Percentiles rank a stretch among this genome's conserved stretches.
Conservation (phyloP, 2,329 filamentous ascomycete genomes). For the Xylaria digitata region DNA sequence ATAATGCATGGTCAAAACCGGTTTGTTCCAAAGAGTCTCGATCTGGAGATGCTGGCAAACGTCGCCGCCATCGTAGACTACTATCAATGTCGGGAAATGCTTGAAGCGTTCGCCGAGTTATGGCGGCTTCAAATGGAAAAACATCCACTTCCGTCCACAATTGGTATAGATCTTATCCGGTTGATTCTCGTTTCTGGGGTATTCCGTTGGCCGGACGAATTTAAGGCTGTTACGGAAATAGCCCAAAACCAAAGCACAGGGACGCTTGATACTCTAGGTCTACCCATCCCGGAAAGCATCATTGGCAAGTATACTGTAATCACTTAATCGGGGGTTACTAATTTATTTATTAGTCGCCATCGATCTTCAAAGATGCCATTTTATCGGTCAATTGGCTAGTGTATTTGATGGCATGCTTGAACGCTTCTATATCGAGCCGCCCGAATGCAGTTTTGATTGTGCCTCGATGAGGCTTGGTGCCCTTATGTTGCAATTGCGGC, state of each 20-base stretch:
- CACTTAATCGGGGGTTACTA: neutral
- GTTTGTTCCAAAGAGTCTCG: neutral
- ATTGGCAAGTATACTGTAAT: neutral
- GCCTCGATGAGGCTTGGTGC: constrained; percentile 18
- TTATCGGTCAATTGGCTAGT: neutral
- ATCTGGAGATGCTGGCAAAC: constrained; percentile 14
- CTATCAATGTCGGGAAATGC: constrained; percentile 10
- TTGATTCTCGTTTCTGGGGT: constrained; percentile 16
- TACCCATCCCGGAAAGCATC: constrained; percentile 15
- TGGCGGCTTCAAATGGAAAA: neutral
- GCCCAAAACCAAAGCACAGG: constrained; percentile 4
- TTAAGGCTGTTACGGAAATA: neutral
- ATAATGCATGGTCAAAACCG: constrained; percentile 18
- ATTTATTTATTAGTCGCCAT: constrained; percentile 2
- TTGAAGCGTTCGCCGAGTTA: constrained; percentile 19
- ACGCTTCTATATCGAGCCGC: neutral
- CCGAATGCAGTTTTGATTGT: constrained; percentile 13
- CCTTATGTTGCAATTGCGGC: neutral
- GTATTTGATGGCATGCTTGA: neutral
- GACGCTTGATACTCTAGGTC: neutral
- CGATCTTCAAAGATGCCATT: neutral
- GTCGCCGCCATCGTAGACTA: constrained; percentile 22
- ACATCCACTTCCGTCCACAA: neutral
- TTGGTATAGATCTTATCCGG: constrained; percentile 2
- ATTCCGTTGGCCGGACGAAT: constrained; percentile 8